Evolutionary conservation across 805 yeast genomes (phyloP).

Genomic region (Myxozyma neotropica): DNA sequence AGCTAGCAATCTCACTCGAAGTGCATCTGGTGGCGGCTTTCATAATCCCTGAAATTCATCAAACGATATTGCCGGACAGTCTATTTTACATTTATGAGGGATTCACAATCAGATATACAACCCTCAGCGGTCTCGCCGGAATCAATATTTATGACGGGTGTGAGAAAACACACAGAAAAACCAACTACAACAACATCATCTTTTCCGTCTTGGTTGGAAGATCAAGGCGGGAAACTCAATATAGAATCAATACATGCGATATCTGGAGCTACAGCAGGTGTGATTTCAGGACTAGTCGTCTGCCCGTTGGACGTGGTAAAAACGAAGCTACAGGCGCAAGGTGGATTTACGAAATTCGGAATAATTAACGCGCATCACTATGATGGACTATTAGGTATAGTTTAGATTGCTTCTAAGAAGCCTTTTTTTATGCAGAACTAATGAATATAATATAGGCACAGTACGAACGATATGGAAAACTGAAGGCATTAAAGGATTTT

Average conservation of each 20-base stretch:
- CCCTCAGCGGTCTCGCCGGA: not conserved
- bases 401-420: not conserved
- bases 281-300: constrained; percentile 82
- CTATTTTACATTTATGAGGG: no score
- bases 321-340: constrained; percentile 92
- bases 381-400: constrained; percentile 27
- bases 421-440: no score
- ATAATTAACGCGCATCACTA: constrained; percentile 22
- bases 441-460: constrained; percentile 55
- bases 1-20: no score
- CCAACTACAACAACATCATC: not conserved
- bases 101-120: not conserved
- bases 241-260: constrained; percentile 53
- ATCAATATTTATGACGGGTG: not conserved
- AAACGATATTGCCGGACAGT: no score
- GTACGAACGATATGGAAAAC: constrained; percentile 65
- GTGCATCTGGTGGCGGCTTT: no score
- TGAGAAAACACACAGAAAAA: not conserved
- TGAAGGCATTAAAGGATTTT: constrained; percentile 82
- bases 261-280: constrained; percentile 94
- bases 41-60: no score
- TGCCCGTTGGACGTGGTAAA: constrained; percentile 97
- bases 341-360: constrained; percentile 46
- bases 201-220: not conserved
- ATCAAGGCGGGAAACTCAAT: not conserved